Conservation (phyloP, 2,329 filamentous ascomycete species). For the Talaromyces sp. region DNA sequence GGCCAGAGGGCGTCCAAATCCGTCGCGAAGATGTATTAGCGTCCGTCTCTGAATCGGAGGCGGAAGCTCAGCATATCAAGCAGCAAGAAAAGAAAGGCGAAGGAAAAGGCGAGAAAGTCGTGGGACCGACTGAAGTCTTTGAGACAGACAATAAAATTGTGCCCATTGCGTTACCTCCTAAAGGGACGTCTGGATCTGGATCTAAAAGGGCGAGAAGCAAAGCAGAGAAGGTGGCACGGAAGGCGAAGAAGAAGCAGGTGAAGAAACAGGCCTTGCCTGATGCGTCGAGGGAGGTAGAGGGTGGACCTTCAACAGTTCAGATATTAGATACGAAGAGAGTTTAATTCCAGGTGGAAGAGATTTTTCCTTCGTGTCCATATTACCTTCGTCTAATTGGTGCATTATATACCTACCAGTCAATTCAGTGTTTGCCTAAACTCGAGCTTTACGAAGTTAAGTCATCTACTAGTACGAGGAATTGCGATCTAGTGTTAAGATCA, state of each 20-base stretch:
- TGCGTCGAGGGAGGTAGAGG: background rate
- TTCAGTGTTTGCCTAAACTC: background rate
- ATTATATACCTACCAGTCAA: background rate
- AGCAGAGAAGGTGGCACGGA: background rate
- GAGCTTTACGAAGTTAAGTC: background rate
- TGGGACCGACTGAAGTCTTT: background rate
- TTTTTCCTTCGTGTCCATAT: background rate
- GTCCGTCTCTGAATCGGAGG: background rate
- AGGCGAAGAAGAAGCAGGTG: background rate
- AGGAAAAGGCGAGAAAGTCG: background rate
- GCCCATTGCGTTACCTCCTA: background rate
- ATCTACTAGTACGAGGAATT: background rate
- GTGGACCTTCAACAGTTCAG: background rate
- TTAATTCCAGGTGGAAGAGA: background rate
- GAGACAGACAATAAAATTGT: background rate
- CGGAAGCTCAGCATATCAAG: background rate
- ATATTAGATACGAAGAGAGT: background rate
- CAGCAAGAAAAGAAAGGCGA: background rate
- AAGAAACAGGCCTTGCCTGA: background rate
- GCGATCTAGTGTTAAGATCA: background rate
- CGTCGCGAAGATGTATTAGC: conserved; percentile 8
- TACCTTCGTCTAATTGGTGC: background rate
- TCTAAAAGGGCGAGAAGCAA: background rate
- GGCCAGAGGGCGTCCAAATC: conserved; percentile 20
- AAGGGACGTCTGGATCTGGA: no score